phyloP scores from a whole-genome alignment of 306 rosid genomes.

The Quercus mongolica region DNA sequence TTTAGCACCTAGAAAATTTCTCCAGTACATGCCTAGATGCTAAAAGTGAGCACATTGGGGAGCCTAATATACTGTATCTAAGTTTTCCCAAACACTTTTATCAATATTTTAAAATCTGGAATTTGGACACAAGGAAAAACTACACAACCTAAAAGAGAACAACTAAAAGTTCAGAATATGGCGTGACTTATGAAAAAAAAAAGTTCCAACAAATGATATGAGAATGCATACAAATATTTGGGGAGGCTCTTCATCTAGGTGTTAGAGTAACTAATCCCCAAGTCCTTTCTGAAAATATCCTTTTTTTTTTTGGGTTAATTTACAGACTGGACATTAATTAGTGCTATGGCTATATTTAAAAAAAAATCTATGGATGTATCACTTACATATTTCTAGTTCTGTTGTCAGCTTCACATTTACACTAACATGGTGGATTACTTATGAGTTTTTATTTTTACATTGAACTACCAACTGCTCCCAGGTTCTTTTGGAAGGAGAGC shows the following conservation, averaged over 20 bases:
- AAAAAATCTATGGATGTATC: background rate
- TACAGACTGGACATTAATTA: background rate
- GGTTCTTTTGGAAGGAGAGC: conserved; percentile 81
- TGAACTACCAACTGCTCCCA: conserved; percentile 33
- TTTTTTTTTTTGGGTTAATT: background rate
- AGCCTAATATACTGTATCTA: background rate
- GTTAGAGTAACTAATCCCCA: too few species aligned
- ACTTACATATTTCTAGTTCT: background rate
- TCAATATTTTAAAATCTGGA: background rate
- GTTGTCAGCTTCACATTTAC: background rate
- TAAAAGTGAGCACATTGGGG: too few species aligned
- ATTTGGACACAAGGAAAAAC: background rate
- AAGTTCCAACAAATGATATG: background rate
- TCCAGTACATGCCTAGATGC: too few species aligned
- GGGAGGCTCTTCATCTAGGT: background rate
- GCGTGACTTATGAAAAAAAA: background rate
- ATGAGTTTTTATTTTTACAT: conserved; percentile 3
- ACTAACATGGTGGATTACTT: background rate
- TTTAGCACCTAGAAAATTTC: too few species aligned
- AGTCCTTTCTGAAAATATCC: too few species aligned
- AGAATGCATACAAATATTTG: background rate
- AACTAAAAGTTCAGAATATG: background rate
- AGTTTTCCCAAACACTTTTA: background rate
- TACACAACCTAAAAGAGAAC: background rate
- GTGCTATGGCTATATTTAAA: background rate